Conservation (phyloP, 1,284 basidiomycete genomes). For the Ceratobasidium sp. region DNA sequence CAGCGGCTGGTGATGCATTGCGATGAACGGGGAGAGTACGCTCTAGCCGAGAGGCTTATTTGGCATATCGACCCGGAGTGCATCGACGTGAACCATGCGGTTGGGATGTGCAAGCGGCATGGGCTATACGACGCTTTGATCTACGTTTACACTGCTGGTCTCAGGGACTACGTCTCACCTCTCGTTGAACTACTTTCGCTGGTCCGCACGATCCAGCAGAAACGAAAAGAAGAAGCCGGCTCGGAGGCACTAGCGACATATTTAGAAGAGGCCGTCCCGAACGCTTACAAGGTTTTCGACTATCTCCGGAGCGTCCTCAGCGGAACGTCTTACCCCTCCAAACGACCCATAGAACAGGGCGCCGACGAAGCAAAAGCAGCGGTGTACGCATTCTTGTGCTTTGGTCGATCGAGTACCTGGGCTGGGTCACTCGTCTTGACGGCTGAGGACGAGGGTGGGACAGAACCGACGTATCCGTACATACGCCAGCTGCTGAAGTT, state of each 20-base stretch:
- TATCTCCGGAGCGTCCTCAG: constrained; percentile 90
- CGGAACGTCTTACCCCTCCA: constrained; percentile 86
- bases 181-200: constrained; percentile 85
- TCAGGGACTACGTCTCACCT: constrained; percentile 90
- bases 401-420: constrained; percentile 83
- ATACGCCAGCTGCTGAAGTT: constrained; percentile 85
- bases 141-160: constrained; percentile 90
- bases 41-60: constrained; percentile 87
- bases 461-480: constrained; percentile 89
- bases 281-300: constrained; percentile 92
- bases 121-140: constrained; percentile 93
- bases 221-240: constrained; percentile 56
- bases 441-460: constrained; percentile 72
- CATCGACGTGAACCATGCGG: constrained; percentile 93
- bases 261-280: constrained; percentile 70
- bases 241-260: constrained; percentile 52
- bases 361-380: constrained; percentile 73
- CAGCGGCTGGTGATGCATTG: constrained; percentile 86
- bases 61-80: constrained; percentile 95
- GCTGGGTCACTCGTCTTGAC: constrained; percentile 82
- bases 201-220: constrained; percentile 73
- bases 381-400: constrained; percentile 85
- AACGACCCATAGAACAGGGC: constrained; percentile 62
- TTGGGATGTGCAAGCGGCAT: constrained; percentile 84
- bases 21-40: constrained; percentile 75